These are phyloP conservation scores for Reutealis trisperma DNA, from an alignment of 345 rosid species.

Conservation along the genomic window DNA sequence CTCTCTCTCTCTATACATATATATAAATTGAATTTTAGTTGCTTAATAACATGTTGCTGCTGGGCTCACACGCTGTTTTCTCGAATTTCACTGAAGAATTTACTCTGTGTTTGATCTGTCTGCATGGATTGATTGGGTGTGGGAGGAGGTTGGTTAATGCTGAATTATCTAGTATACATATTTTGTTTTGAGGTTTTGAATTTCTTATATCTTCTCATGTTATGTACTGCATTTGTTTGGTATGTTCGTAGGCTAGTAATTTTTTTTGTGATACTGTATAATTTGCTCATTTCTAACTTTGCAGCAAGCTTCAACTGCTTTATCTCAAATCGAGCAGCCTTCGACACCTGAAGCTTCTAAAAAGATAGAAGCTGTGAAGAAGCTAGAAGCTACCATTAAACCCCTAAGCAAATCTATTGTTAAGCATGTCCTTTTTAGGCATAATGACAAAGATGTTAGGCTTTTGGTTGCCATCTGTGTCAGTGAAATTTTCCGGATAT, in stretches of 20 bases:
- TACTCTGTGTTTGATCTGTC: not conserved
- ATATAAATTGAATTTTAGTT: too few species aligned
- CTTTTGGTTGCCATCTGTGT: constrained; percentile 76
- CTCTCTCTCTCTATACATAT: too few species aligned
- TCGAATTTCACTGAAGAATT: not conserved
- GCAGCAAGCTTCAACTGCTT: constrained; percentile 66
- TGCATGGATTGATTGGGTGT: not conserved
- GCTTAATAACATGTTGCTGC: too few species aligned
- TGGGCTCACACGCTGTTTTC: too few species aligned
- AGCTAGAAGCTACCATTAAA: constrained; percentile 43
- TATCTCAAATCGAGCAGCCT: constrained; percentile 74
- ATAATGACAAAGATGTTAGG: constrained; percentile 68
- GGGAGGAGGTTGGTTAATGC: not conserved
- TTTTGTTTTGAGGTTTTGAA: too few species aligned
- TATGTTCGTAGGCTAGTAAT: too few species aligned
- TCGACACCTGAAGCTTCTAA: constrained; percentile 31
- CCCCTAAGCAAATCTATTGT: constrained; percentile 59
- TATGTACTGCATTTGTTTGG: too few species aligned
- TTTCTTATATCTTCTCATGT: too few species aligned
- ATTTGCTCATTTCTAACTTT: constrained; percentile 9
- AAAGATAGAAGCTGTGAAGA: constrained; percentile 36
- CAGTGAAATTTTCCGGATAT: constrained; percentile 66
- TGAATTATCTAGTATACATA: too few species aligned
- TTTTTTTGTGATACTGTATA: not conserved
- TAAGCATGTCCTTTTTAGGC: constrained; percentile 59